Percentiles rank a stretch among this genome's conserved stretches.
Conservation (phyloP, 352 stramenopile genomes). For the Thraustochytrium striatum region DNA sequence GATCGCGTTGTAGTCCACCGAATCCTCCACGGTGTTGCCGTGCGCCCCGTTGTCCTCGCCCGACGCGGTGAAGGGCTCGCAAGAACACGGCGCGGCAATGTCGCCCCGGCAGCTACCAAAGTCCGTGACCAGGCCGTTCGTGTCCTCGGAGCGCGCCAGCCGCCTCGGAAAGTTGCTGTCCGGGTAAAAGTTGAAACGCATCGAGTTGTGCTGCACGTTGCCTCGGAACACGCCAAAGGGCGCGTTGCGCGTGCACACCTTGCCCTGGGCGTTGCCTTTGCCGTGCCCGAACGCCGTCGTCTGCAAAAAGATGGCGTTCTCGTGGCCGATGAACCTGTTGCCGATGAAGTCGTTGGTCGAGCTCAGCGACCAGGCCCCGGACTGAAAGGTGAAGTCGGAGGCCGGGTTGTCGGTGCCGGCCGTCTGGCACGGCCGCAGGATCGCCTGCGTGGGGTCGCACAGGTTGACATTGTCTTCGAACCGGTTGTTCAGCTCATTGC, state of each 20-base stretch:
- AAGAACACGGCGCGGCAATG: not conserved
- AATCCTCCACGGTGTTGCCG: not conserved
- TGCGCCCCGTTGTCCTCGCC: not conserved
- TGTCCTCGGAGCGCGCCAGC: not conserved
- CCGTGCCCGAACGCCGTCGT: not conserved
- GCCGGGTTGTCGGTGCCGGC: not conserved
- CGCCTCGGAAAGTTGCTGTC: not conserved
- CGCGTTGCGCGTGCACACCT: not conserved
- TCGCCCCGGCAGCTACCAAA: not conserved
- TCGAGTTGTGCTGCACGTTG: not conserved
- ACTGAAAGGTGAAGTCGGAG: not conserved
- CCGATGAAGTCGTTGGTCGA: not conserved
- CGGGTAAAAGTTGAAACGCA: not conserved
- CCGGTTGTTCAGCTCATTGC: constrained; percentile 59
- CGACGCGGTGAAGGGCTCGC: not conserved
- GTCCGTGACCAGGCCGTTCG: not conserved
- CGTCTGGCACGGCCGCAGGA: not conserved
- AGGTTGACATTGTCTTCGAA: constrained; percentile 59
- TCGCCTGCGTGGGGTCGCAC: not conserved
- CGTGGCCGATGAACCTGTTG: not conserved
- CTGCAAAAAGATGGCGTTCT: not conserved
- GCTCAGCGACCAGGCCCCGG: not conserved
- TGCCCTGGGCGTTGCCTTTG: not conserved
- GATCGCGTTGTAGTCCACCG: not conserved
- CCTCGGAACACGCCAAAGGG: not conserved